Conservation (phyloP, 148 eudicot species). For the Euryodendron excelsum region DNA sequence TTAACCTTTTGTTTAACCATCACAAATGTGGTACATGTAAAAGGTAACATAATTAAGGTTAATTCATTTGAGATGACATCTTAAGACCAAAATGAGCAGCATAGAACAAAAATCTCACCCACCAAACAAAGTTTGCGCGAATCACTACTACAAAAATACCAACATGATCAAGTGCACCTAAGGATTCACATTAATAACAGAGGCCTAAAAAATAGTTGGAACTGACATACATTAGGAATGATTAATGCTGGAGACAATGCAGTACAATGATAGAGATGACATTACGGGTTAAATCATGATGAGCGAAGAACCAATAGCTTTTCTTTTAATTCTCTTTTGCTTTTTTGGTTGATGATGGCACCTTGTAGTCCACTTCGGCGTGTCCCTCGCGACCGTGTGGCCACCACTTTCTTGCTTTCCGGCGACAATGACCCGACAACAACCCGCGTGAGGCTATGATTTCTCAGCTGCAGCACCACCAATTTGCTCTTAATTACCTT, state of each 20-base stretch:
- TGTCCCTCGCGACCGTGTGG: constrained; percentile 9
- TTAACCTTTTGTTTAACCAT: not conserved
- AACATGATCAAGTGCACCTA: too few species aligned
- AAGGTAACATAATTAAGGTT: not conserved
- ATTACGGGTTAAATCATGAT: not conserved
- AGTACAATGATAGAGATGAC: not conserved
- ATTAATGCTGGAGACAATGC: not conserved
- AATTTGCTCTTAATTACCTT: too few species aligned
- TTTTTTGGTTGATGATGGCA: not conserved
- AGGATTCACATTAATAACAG: too few species aligned
- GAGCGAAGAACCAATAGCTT: too few species aligned
- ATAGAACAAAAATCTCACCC: too few species aligned
- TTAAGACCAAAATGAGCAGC: too few species aligned
- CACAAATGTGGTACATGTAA: not conserved
- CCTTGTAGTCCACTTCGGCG: not conserved
- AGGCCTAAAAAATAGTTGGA: too few species aligned
- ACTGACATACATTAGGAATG: too few species aligned
- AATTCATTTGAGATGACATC: too few species aligned
- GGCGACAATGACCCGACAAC: constrained; percentile 13
- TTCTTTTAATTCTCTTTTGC: too few species aligned
- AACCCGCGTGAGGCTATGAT: not conserved
- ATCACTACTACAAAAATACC: too few species aligned
- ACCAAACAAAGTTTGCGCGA: too few species aligned
- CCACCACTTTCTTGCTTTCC: constrained; percentile 12
- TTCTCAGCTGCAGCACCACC: not conserved